Evolutionary conservation across 2,329 filamentous ascomycete species (phyloP).

Genomic region (Penicillium sp.): DNA sequence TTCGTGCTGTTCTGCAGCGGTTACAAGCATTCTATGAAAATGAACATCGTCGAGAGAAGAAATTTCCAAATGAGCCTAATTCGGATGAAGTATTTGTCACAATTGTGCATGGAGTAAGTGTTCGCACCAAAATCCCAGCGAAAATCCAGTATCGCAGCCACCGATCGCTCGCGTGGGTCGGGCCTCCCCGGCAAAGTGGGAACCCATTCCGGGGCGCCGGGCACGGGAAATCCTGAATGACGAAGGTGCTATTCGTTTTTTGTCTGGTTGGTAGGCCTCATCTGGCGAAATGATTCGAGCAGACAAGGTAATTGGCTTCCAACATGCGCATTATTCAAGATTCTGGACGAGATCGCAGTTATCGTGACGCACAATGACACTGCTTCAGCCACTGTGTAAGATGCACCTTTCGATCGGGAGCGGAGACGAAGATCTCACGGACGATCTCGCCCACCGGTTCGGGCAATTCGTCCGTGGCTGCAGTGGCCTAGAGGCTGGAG

Average conservation of each 20-base stretch:
- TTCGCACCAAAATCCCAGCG: not conserved
- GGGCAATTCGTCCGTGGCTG: constrained; percentile 30
- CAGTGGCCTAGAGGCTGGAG: constrained; percentile 10
- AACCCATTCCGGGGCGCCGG: constrained; percentile 6
- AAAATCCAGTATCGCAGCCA: constrained; percentile 14
- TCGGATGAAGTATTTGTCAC: too few species aligned
- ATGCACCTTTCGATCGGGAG: constrained; percentile 19
- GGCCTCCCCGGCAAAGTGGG: constrained; percentile 16
- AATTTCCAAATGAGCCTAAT: too few species aligned
- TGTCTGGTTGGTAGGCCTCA: not conserved
- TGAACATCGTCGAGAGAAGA: not conserved
- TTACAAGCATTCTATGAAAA: not conserved
- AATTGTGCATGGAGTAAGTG: not conserved
- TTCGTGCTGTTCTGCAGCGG: not conserved
- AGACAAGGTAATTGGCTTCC: not conserved
- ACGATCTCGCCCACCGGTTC: constrained; percentile 25
- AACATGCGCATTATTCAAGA: not conserved
- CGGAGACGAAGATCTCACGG: constrained; percentile 17
- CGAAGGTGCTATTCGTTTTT: not conserved
- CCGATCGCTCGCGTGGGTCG: constrained; percentile 23
- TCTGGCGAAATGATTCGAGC: not conserved
- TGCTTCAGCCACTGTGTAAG: constrained; percentile 17
- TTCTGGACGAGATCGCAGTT: not conserved
- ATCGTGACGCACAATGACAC: constrained; percentile 18
- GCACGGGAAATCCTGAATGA: not conserved